Evolutionary conservation across 441 rosid species (phyloP), one percentile per base, ranked within the genome.

Genomic region (Populus trichocarpa): DNA sequence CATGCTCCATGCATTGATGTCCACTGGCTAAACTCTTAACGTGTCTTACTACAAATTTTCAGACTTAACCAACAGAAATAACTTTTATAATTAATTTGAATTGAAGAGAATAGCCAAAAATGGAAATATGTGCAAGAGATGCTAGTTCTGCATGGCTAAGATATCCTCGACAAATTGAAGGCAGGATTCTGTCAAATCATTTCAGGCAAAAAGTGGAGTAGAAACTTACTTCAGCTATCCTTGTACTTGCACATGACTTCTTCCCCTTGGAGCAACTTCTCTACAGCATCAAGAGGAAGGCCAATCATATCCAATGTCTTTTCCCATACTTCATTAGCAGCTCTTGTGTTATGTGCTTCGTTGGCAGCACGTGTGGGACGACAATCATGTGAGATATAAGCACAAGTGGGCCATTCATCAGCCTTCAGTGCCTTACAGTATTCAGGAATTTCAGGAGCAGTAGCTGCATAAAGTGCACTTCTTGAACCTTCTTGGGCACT

Each of bases 401-500:
- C 91, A 77, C 97, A 89, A 67, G 86, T 90, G 35, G 97, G 97
- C 95, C 91, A 90, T 8, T 89, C 93, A 75, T 93, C 93, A 3
- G 86, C 85, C 86, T 86, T 89, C 75, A 92, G 78, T 72, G 82
- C 79, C 75, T 91, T 89, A 74, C 97, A 90, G 70, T 89, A 89
- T 73, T 90, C 95, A 20, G 91, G 83, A 76, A 93, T 83, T 90
- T 90, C 92, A 82, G 96, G 94, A 86, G 88, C 93, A n/a, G 97
- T 92, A 22, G 98, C 97, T 28, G 95, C 84, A 84, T 89, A 89
- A 35, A 93, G 92, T 32, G 93, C 68, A 74, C 98, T 93, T 82
- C 98, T 87, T 22, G 92, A 86, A 82, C 93, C 98, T 89, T 93
- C 95, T 83, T 90, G 89, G n/a, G 98, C 84, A 79, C 81, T 88